phyloP scores from a whole-genome alignment of 345 rosid species.

The Populus simonii region DNA sequence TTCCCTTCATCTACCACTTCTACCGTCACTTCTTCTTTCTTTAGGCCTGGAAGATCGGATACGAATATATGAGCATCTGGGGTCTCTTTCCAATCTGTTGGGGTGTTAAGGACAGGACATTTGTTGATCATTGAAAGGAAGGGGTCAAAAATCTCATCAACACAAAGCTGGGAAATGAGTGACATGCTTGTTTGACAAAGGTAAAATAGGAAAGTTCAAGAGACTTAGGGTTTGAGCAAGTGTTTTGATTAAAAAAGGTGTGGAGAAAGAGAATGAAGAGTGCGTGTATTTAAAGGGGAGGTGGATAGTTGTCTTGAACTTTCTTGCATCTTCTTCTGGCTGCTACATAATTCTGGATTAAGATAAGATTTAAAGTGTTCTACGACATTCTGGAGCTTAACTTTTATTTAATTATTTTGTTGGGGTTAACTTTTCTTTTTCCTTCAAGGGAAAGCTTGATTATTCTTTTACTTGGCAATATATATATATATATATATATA shows the following conservation, averaged over 20 bases:
- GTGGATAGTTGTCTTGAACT: conserved; percentile 27
- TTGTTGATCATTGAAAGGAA: conserved; percentile 45
- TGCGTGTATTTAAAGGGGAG: conserved; percentile 1
- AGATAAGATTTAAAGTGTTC: conserved; percentile 17
- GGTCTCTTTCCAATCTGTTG: conserved; percentile 28
- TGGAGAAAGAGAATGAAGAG: neutral
- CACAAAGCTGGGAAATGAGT: conserved; percentile 29
- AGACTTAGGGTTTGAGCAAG: neutral
- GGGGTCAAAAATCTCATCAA: conserved; percentile 42
- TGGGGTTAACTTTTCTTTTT: neutral
- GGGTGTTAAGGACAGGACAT: conserved; percentile 46
- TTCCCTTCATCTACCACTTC: conserved; percentile 18
- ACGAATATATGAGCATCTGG: conserved; percentile 10
- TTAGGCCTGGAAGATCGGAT: conserved; percentile 16
- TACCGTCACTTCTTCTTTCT: conserved; percentile 17
- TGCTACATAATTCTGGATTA: neutral
- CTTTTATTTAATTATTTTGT: neutral
- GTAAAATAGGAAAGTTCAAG: no score
- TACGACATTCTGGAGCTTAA: conserved; percentile 16
- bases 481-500: no score
- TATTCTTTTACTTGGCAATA: no score
- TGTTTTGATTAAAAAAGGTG: no score
- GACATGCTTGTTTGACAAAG: conserved; percentile 23
- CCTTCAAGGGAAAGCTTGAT: neutral
- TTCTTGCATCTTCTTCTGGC: conserved; percentile 25